Evolutionary conservation across 306 rosid genomes (phyloP).

Genomic region (Casuarina equisetifolia): DNA sequence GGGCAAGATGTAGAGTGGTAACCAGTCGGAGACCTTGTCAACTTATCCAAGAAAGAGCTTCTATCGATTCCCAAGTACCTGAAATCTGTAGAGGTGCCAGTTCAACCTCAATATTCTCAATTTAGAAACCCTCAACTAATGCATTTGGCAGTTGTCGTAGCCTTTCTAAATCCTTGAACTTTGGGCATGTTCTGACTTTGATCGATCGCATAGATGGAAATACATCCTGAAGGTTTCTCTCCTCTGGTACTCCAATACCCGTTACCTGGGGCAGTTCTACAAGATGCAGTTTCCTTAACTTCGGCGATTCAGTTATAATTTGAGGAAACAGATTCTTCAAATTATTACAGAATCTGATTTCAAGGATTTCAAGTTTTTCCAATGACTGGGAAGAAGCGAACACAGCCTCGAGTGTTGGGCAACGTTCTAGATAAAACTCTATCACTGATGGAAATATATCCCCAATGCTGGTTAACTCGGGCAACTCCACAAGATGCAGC

Average conservation of each 20-base stretch:
- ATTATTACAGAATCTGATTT: conserved; percentile 38
- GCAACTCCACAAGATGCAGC: conserved; percentile 36
- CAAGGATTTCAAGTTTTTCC: conserved; percentile 25
- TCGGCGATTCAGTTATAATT: background rate
- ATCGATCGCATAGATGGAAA: no score
- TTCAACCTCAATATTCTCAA: no score
- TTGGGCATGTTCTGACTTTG: no score
- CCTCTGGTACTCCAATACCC: conserved; percentile 19
- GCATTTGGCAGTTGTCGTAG: no score
- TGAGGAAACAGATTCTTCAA: conserved; percentile 18
- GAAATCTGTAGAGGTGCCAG: no score
- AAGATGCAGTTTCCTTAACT: conserved; percentile 17
- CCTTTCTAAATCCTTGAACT: background rate
- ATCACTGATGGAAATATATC: conserved; percentile 7
- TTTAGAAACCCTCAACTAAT: background rate
- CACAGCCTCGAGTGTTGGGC: conserved; percentile 28
- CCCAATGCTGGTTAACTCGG: conserved; percentile 27
- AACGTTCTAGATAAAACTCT: conserved; percentile 33
- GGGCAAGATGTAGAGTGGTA: no score
- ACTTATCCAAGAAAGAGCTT: no score
- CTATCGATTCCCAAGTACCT: no score
- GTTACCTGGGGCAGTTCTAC: conserved; percentile 34
- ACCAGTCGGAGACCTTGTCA: no score
- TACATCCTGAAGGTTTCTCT: no score
- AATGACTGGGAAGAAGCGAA: conserved; percentile 20